Percentiles rank a stretch among this genome's conserved stretches.
Evolutionary conservation across 2,329 filamentous ascomycete species (phyloP).

Genomic region (Pyrenochaeta sp.): DNA sequence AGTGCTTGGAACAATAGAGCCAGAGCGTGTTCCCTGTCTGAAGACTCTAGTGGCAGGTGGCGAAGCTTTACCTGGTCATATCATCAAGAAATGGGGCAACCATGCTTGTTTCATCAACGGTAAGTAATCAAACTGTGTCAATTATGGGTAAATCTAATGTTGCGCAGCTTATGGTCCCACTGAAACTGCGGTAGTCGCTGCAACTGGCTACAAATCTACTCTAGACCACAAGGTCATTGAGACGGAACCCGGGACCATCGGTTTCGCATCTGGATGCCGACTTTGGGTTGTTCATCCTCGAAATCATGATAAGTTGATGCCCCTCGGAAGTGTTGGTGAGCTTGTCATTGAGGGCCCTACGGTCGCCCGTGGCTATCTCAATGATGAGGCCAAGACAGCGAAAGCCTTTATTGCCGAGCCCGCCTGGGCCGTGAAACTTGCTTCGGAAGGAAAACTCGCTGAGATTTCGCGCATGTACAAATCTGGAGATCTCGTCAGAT

Average conservation of each 20-base stretch:
- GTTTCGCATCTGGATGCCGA: constrained; percentile 38
- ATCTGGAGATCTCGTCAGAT: constrained; percentile 28
- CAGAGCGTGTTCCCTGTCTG: constrained; percentile 50
- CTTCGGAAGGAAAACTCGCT: constrained; percentile 19
- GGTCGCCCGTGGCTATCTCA: constrained; percentile 40
- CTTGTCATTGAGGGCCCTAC: constrained; percentile 58
- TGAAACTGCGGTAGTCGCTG: constrained; percentile 39
- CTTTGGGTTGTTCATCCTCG: constrained; percentile 52
- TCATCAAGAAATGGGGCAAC: constrained; percentile 55
- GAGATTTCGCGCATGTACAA: constrained; percentile 26
- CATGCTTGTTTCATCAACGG: constrained; percentile 55
- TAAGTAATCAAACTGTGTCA: constrained; percentile 38
- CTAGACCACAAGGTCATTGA: constrained; percentile 34
- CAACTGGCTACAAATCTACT: constrained; percentile 29
- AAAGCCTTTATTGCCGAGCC: constrained; percentile 40
- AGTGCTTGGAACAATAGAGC: constrained; percentile 49
- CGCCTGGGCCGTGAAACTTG: constrained; percentile 25
- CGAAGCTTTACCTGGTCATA: constrained; percentile 50
- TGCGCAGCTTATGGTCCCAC: constrained; percentile 41
- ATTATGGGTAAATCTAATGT: constrained; percentile 1
- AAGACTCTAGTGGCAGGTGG: constrained; percentile 55
- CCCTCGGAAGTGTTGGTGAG: constrained; percentile 41
- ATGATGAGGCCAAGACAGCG: constrained; percentile 30
- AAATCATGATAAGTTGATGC: constrained; percentile 45
- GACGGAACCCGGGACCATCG: constrained; percentile 39